Evolutionary conservation across 169 alveolate genomes (phyloP), one percentile per base, ranked within the genome.

Genomic region (Plasmodium gonderi): DNA sequence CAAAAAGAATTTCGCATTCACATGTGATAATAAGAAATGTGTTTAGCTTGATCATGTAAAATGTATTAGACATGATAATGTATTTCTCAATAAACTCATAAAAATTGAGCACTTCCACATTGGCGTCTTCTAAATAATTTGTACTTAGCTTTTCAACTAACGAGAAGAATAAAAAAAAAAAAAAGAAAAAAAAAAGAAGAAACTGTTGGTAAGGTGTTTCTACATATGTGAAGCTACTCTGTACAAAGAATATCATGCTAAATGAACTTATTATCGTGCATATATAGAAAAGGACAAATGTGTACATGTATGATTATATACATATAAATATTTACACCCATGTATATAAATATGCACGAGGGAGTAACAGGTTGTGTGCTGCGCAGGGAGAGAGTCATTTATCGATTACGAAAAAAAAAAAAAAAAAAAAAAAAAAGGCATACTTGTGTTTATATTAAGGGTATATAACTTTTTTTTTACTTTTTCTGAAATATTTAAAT

Each of bases 61-160:
- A n/a, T n/a, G n/a, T n/a, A n/a, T n/a, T n/a, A n/a, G n/a, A n/a
- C n/a, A n/a, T n/a, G n/a, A n/a, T n/a, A n/a, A n/a, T n/a, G n/a
- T n/a, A n/a, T n/a, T n/a, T n/a, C n/a, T n/a, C n/a, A 76, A 33
- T 40, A 40, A 80, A 31, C 45, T 33, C 5, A 67, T 23, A 31
- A 81, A 23, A 8, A 68, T 33, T 38, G 11, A 79, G 33, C 17
- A 83, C 92, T 44, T 83, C 79, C 17, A 47, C 45, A 26, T 69
- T 26, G 11, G 7, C 51, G 64, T 72, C 45, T 60, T 83, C 92
- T 42, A 83, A 44, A 47, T 68, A 83, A 83, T 83, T 69, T 20
- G 83, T 83, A 31, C 92, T 83, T 47, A 83, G 29, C 29, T 83
- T 51, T 76, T 83, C 92, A 72, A 83, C 92, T 83, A 60, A 33